Conservation (phyloP, 176 grass and related monocot species). For the Pharus latifolius region DNA sequence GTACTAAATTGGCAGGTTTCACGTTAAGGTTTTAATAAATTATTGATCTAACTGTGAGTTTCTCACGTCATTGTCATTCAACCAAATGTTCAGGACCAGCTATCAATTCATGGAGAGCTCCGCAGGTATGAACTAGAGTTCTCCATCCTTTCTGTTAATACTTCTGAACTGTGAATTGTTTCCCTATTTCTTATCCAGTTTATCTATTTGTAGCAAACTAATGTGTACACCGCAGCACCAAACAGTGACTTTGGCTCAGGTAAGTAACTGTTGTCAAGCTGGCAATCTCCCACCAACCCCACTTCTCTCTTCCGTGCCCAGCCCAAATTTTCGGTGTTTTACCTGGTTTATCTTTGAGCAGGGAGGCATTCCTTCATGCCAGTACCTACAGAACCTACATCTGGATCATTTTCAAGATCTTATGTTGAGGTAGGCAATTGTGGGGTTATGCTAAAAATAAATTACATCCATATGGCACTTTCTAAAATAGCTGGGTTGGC, state of each 20-base stretch:
- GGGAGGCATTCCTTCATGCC: slow-evolving; percentile 41
- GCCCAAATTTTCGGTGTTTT: neutral
- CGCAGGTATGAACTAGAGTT: slow-evolving; percentile 42
- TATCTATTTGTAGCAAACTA: slow-evolving; percentile 36
- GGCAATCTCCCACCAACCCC: neutral
- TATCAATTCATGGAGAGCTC: slow-evolving; percentile 53
- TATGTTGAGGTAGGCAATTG: slow-evolving; percentile 32
- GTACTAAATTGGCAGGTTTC: neutral
- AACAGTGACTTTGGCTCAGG: slow-evolving; percentile 47
- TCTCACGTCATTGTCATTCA: slow-evolving; percentile 11
- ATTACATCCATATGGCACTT: neutral
- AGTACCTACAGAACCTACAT: slow-evolving; percentile 24
- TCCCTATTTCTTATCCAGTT: neutral
- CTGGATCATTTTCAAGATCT: slow-evolving; percentile 30
- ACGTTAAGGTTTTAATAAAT: neutral
- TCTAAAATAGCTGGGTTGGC: no score
- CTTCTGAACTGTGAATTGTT: neutral
- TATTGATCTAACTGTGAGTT: neutral
- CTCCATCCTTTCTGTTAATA: neutral
- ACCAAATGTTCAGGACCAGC: slow-evolving; percentile 31
- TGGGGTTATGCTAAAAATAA: neutral
- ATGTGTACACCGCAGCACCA: slow-evolving; percentile 14
- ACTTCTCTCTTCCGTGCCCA: neutral
- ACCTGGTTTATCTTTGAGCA: slow-evolving; percentile 23
- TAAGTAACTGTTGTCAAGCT: neutral